These are phyloP conservation scores for Gracilariopsis chorda DNA, from an alignment of 23 red algal genomes.

Conservation along the genomic window DNA sequence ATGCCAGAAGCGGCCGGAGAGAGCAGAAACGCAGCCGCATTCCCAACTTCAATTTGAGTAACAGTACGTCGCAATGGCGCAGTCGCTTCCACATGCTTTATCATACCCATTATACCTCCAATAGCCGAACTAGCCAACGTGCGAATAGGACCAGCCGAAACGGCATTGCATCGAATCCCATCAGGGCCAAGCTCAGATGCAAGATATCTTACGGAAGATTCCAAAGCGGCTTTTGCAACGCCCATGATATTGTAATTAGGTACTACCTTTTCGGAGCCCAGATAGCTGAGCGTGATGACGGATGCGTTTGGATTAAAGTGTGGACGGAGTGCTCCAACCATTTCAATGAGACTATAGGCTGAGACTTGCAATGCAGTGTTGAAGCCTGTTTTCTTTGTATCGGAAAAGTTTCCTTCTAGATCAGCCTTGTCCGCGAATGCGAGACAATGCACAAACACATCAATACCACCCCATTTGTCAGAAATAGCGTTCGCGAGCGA, in stretches of 20 bases:
- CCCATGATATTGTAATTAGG: conserved; percentile 99
- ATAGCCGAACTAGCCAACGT: conserved; percentile 94
- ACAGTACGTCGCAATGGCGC: conserved; percentile 88
- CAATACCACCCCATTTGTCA: conserved; percentile 86
- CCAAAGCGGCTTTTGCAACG: conserved; percentile 95
- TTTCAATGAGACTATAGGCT: conserved; percentile 84
- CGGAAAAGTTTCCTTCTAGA: conserved; percentile 84
- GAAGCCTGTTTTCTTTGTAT: conserved; percentile 75
- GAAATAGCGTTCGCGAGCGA: conserved; percentile 44
- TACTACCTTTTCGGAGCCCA: conserved; percentile 84
- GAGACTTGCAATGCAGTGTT: conserved; percentile 74
- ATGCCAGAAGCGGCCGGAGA: conserved; percentile 89
- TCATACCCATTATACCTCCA: conserved; percentile 88
- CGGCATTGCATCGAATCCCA: conserved; percentile 85
- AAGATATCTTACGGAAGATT: conserved; percentile 85
- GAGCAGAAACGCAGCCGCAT: conserved; percentile 84
- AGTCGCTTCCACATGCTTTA: conserved; percentile 84
- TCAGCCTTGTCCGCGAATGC: conserved; percentile 94
- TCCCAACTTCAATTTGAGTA: conserved; percentile 90
- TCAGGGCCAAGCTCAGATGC: conserved; percentile 91
- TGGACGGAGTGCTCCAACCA: conserved; percentile 69
- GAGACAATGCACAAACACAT: conserved; percentile 95
- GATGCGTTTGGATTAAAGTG: conserved; percentile 71
- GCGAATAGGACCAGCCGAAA: conserved; percentile 92
- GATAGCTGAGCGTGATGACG: conserved; percentile 85